Evolutionary conservation across 1,139 yeast species (phyloP).

Genomic region (Debaryomyces sp.): DNA sequence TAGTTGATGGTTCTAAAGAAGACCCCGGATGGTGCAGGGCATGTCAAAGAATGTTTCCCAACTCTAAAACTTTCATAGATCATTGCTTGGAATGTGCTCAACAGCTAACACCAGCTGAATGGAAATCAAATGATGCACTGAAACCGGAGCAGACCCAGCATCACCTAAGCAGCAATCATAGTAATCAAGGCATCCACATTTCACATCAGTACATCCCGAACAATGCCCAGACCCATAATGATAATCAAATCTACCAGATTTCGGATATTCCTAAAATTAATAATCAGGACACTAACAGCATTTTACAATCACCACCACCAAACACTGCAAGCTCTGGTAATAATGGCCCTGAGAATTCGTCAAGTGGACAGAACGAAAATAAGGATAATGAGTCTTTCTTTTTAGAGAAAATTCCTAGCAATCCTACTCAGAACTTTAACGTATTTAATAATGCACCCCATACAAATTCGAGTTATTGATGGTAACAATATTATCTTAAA

Average conservation of each 20-base stretch:
- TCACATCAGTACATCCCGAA: neutral
- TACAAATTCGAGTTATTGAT: neutral
- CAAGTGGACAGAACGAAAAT: neutral
- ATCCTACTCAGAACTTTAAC: constrained; percentile 3
- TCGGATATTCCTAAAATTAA: constrained; percentile 10
- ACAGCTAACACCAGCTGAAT: constrained; percentile 29
- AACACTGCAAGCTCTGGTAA: constrained; percentile 7
- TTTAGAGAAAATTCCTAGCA: constrained; percentile 3
- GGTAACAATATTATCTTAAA: neutral
- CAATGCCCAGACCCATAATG: neutral
- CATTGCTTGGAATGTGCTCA: constrained; percentile 70
- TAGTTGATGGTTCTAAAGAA: constrained; percentile 25
- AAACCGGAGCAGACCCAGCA: neutral
- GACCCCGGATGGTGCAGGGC: constrained; percentile 69
- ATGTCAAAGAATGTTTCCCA: constrained; percentile 60
- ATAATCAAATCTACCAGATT: constrained; percentile 2
- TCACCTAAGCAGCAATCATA: neutral
- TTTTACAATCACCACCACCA: constrained; percentile 9
- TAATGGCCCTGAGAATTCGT: neutral
- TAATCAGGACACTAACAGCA: constrained; percentile 8
- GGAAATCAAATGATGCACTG: constrained; percentile 19
- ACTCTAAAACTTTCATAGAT: constrained; percentile 60
- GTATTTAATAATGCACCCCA: constrained; percentile 4
- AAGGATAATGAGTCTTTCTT: constrained; percentile 6
- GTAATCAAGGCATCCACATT: constrained; percentile 1